Evolutionary conservation across 768 basidiomycete genomes (phyloP), one percentile per base, ranked within the genome.

Genomic region (Clitopilus passeckerianus): DNA sequence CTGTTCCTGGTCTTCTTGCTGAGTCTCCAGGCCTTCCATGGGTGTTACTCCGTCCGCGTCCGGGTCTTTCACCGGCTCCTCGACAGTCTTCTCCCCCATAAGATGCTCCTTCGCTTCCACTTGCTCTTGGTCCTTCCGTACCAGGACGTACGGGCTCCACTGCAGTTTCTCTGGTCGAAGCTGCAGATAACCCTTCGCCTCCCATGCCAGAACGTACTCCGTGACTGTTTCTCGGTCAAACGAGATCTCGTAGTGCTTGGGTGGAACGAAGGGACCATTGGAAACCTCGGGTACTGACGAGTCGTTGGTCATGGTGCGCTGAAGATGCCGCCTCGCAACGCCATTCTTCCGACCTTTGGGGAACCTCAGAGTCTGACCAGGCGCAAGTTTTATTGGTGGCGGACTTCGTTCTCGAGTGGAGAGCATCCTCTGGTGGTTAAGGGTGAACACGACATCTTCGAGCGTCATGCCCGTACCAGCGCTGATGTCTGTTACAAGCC

Each of bases 141-240:
- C 63, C 22, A 65, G 52, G 24, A 97, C 75, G 72, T 96, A 98
- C 24, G 96, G 96, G 62, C 88, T 95, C 91, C 96, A 99, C 68
- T 93, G 94, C 61, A 98, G 79, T 70, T 86, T 86, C 67, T 96
- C 93, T 1, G 94, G 87, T 64, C 82, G 84, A 59, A 93, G 76
- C 63, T 72, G 82, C 60, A 94, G 67, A 65, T 93, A 90, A 5
- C 89, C 90, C 72, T 95, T 97, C 44, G 73, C 70, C 61, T 89
- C 86, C 86, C 91, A 91, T 57, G 79, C 80, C 43, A 73, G 74
- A 58, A 97, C 61, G 70, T 89, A 90, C 58, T 77, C 77, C 18
- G 79, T 75, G 54, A 96, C 89, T 63, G 78, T 80, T 12, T 80
- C 81, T 7, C 74, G 81, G 63, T 95, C 86, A 83, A 90, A 95